Percentiles rank a stretch among this genome's conserved stretches.
Evolutionary conservation across 495 filamentous ascomycete genomes (phyloP).

Genomic region (Trichoderma virens): DNA sequence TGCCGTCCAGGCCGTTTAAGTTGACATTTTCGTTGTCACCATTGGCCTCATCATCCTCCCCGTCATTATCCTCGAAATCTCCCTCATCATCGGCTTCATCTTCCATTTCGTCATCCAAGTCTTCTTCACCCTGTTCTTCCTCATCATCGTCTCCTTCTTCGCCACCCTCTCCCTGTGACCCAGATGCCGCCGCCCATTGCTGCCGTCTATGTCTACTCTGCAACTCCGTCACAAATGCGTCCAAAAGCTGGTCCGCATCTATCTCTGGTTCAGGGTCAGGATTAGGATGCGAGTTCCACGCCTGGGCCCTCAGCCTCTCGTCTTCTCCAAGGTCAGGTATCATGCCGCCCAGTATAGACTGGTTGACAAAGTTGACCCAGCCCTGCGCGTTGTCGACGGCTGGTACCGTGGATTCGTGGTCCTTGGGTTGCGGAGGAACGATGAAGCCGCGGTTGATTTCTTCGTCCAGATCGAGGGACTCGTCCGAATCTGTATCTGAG

Average conservation of each 20-base stretch:
- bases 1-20: no score
- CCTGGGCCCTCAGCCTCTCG: neutral
- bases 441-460: slow-evolving; percentile 12
- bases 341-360: neutral
- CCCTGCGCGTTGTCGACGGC: neutral
- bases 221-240: neutral
- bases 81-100: slow-evolving; percentile 10
- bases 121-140: neutral
- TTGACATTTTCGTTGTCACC: no score
- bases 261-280: neutral
- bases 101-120: slow-evolving; percentile 2
- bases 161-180: neutral
- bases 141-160: neutral
- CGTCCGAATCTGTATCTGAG: neutral
- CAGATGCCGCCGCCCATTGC: neutral
- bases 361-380: neutral
- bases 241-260: neutral
- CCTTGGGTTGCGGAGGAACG: neutral
- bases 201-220: neutral
- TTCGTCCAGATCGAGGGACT: slow-evolving; percentile 4
- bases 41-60: slow-evolving; percentile 23
- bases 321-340: neutral
- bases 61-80: slow-evolving; percentile 19
- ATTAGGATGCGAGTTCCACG: neutral
- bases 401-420: neutral